Conservation (phyloP, 2,329 filamentous ascomycete species). For the Neopestalotiopsis rosae region DNA sequence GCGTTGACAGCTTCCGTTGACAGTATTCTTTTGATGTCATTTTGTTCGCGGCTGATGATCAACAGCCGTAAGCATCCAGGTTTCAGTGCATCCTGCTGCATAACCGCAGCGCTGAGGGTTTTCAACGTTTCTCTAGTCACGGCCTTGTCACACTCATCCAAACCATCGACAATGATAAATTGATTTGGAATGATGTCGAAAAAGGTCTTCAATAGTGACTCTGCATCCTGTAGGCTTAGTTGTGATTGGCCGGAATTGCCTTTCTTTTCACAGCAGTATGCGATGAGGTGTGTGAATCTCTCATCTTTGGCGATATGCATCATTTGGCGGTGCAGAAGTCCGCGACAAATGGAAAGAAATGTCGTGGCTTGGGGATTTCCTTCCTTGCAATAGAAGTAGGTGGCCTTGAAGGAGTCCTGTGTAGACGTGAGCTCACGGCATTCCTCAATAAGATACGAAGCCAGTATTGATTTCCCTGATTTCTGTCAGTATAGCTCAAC, state of each 20-base stretch:
- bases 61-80: too few species aligned
- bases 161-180: slow-evolving; percentile 49
- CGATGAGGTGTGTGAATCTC: slow-evolving; percentile 11
- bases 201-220: slow-evolving; percentile 8
- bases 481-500: background rate
- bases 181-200: slow-evolving; percentile 22
- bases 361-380: background rate
- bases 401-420: slow-evolving; percentile 26
- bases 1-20: too few species aligned
- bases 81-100: slow-evolving; percentile 31
- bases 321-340: slow-evolving; percentile 13
- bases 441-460: slow-evolving; percentile 44
- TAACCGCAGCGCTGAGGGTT: slow-evolving; percentile 27
- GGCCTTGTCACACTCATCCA: slow-evolving; percentile 44
- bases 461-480: slow-evolving; percentile 47
- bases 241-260: background rate
- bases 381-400: slow-evolving; percentile 45
- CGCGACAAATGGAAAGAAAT: background rate
- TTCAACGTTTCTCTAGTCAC: slow-evolving; percentile 30
- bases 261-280: slow-evolving; percentile 13
- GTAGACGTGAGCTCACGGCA: slow-evolving; percentile 19
- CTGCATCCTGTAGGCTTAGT: background rate
- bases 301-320: slow-evolving; percentile 2
- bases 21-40: too few species aligned
- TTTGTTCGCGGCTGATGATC: too few species aligned